Evolutionary conservation across 1,284 basidiomycete species (phyloP), one percentile per base, ranked within the genome.

Genomic region (Leccinum angustisporum): DNA sequence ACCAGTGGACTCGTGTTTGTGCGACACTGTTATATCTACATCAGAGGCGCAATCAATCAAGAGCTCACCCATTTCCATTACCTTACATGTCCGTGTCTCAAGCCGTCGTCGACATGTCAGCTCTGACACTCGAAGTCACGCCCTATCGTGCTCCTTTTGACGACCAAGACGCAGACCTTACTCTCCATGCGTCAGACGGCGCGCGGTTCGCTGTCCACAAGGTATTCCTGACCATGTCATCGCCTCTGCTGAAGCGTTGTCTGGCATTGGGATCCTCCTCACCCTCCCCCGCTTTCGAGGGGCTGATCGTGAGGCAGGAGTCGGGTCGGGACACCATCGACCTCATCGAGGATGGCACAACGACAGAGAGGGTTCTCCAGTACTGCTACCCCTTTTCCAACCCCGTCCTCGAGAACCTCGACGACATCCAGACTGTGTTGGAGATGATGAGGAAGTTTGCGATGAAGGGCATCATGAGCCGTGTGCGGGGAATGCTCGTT

Each of bases 401-500:
- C 57, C 74, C 72, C n/a, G 33, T 56, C 54, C 68, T 76, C 53
- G 70, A 66, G 5, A 73, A 64, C 33, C 70, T 73, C 27, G 71
- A 76, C 48, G 74, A 76, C 51, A 66, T 76, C 58, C 74, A 76
- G 53, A 40, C 61, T 36, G 73, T 76, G 36, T 56, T 73, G 57
- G 69, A 64, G 63, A 74, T 75, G 72, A 73, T 73, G 72, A 61
- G 25, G 6, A 73, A 74, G 63, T 76, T 75, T 58, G 73, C 65
- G 55, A 73, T 73, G 72, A 73, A 59, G 55, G 73, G 71, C 0
- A n/a, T 72, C 61, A 75, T 73, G 70, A 57, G 61, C 34, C 66
- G 73, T 8, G 72, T 75, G 33, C 70, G 67, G 55, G 43, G 40
- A 27, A 56, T 66, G 10, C 66, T 73, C 3, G 60, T 66, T 13